These are phyloP conservation scores for Cetradonia linearis DNA, from an alignment of 495 filamentous ascomycete species.

Conservation along the genomic window DNA sequence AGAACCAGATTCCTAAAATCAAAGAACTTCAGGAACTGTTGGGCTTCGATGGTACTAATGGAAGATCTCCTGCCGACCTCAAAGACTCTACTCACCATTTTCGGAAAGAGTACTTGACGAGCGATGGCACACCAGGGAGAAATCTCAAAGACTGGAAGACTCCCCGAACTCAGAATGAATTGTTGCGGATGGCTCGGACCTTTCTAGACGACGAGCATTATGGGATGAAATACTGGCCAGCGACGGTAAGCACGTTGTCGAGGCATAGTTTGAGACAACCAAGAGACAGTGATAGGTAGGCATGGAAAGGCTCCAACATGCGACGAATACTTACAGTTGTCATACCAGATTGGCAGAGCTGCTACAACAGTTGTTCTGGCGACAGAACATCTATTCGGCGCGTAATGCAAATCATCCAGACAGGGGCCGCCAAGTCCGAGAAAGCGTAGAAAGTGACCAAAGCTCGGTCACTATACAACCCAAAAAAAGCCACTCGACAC, in stretches of 20 bases:
- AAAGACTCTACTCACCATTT: neutral
- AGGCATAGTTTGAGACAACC: neutral
- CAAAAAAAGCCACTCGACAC: neutral
- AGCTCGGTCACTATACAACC: neutral
- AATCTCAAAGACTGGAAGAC: neutral
- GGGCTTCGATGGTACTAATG: neutral
- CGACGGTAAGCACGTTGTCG: neutral
- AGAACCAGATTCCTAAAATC: neutral
- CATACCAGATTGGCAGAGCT: neutral
- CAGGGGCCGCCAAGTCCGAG: neutral
- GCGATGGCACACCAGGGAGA: neutral
- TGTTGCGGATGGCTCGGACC: neutral
- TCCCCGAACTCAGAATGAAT: conserved; percentile 1
- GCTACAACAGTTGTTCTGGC: conserved; percentile 3
- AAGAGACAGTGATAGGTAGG: conserved; percentile 1
- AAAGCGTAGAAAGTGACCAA: neutral
- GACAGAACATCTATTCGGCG: neutral
- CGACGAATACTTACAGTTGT: neutral
- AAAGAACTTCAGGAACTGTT: neutral
- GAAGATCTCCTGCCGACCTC: neutral
- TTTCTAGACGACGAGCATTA: neutral
- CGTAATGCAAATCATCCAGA: conserved; percentile 4
- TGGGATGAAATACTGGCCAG: conserved; percentile 1
- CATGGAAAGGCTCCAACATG: neutral
- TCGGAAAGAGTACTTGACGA: neutral